Percentiles rank a stretch among this genome's conserved stretches.
phyloP scores from a whole-genome alignment of 192 early-diverging fungal species.

The Backusella australiensis region DNA sequence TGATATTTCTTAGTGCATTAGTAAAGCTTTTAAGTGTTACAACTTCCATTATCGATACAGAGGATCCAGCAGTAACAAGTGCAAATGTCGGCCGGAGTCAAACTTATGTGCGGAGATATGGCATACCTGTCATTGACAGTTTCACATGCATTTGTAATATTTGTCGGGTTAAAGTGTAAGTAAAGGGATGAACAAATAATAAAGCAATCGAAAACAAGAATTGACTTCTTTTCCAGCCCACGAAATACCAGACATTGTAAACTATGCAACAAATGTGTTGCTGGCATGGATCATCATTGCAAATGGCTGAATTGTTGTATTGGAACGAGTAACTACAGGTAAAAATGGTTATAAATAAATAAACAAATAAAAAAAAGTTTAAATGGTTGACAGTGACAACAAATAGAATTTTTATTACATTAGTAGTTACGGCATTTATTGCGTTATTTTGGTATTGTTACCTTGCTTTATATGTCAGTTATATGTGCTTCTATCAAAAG shows the following conservation, averaged over 20 bases:
- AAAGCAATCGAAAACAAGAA: not conserved
- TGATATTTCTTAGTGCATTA: conserved; percentile 22
- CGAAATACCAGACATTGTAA: conserved; percentile 36
- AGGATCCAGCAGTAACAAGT: conserved; percentile 22
- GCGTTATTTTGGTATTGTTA: conserved; percentile 25
- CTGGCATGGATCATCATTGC: conserved; percentile 40
- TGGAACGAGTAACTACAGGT: conserved; percentile 37
- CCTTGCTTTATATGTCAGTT: conserved; percentile 13
- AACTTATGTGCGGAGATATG: conserved; percentile 30
- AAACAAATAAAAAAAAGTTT: not conserved
- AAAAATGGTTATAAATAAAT: not conserved
- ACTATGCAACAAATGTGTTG: conserved; percentile 41
- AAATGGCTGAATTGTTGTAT: conserved; percentile 40
- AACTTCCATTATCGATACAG: conserved; percentile 28
- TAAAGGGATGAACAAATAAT: not conserved
- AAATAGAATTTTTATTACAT: conserved; percentile 23
- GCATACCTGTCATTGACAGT: conserved; percentile 35
- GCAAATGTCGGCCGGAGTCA: conserved; percentile 18
- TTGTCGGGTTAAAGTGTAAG: conserved; percentile 42
- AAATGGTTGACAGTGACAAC: not conserved
- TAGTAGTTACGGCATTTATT: conserved; percentile 15
- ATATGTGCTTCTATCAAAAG: conserved; percentile 8
- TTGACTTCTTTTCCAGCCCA: not conserved
- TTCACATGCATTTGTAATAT: conserved; percentile 33
- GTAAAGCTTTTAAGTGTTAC: conserved; percentile 27